Conservation (phyloP, 148 eudicot species). For the Spergularia bocconei region DNA sequence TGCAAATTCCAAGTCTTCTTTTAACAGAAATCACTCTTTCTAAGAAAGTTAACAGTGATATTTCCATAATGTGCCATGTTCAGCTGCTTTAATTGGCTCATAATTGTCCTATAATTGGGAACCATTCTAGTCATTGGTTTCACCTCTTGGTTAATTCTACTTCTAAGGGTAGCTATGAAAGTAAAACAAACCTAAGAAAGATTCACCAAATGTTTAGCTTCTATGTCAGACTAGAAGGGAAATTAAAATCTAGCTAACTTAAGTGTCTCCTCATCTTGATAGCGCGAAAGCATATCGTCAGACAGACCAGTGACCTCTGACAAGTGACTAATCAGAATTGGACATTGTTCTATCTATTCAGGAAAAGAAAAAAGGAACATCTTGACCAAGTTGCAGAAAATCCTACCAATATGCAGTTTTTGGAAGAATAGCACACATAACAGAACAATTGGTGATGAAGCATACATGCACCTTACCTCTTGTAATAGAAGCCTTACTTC, state of each 20-base stretch:
- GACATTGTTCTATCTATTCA: neutral
- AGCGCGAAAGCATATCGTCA: neutral
- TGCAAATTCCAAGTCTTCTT: conserved; percentile 1
- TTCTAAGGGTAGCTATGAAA: neutral
- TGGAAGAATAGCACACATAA: neutral
- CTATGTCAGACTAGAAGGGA: neutral
- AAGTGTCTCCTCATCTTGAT: neutral
- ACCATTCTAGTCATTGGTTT: conserved; percentile 4
- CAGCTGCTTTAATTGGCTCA: conserved; percentile 16
- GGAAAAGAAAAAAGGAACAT: neutral
- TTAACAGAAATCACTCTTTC: neutral
- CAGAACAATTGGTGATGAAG: neutral
- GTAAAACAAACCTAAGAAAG: neutral
- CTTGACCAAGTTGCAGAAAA: neutral
- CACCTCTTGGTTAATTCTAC: neutral
- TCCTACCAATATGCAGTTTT: neutral
- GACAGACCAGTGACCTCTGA: neutral
- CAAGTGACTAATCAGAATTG: neutral
- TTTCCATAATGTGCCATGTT: conserved; percentile 8
- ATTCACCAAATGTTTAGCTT: neutral
- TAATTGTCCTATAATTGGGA: conserved; percentile 23
- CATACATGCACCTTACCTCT: neutral
- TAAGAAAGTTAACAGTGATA: conserved; percentile 4
- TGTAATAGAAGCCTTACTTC: no score
- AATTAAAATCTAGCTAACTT: neutral